Conservation (phyloP, 1,284 basidiomycete genomes). For the Cryptococcus sp. region DNA sequence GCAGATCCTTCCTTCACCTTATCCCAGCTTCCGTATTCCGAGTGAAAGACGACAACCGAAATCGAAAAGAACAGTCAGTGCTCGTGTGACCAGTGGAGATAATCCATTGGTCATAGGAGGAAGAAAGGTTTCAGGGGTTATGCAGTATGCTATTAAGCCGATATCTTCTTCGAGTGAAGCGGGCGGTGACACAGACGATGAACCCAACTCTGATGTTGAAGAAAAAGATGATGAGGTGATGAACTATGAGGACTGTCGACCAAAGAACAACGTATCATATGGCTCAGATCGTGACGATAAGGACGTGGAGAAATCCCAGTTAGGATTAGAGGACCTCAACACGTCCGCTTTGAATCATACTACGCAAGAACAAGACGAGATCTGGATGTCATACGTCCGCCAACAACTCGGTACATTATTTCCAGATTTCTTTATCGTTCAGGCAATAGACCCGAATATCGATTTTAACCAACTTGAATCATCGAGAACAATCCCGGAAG, state of each 20-base stretch:
- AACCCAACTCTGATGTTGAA: not conserved
- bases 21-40: not conserved
- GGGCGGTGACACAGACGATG: not conserved
- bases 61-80: not conserved
- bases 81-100: not conserved
- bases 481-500: not conserved
- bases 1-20: not conserved
- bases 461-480: not conserved
- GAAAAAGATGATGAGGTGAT: not conserved
- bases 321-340: not conserved
- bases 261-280: too few relatives aligned
- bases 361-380: constrained; percentile 25
- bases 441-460: not conserved
- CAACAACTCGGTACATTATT: constrained; percentile 33
- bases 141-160: constrained; percentile 3
- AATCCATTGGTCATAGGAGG: not conserved
- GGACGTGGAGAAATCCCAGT: not conserved
- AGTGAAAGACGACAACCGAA: not conserved
- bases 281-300: not conserved
- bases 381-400: constrained; percentile 35
- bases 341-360: not conserved
- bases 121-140: constrained; percentile 2
- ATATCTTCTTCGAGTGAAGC: not conserved
- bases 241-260: too few relatives aligned
- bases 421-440: constrained; percentile 28